Base-by-base conservation (phyloP, 202 grass and related monocot species). In the Digitaria exilis region DNA sequence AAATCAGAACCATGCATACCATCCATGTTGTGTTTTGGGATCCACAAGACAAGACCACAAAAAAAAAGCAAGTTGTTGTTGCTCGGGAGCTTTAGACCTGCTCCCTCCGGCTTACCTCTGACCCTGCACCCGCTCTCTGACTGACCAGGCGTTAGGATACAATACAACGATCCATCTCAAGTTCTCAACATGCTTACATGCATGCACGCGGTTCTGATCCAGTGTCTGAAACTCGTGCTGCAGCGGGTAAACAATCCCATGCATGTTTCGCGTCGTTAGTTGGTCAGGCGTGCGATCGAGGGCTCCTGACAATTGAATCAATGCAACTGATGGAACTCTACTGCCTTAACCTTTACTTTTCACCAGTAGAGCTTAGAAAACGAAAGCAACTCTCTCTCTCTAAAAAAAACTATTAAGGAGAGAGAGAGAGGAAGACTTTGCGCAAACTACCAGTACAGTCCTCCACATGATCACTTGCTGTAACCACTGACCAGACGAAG, bases 381-480 rank as follows among this genome's bases (percentile, higher is more conserved):
- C 7, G 35, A 4, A 50, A 35, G 0, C 25, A 4, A 6, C 4
- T 6, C 1, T 11, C 1, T 25, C n/a, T 39, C 7, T 39, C 6
- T 39, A 8, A 39, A 39, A 39, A 39, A 39, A 8, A n/a, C 7
- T 37, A 4, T 37, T 37, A 6, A 37, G 4, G 24, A 11, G 54
- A 12, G 46, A 65, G 9, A 25, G 1, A 14, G n/a, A n/a, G n/a
- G 37, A 2, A 30, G 16, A 65, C 44, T 65, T 66, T 66, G 25
- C 9, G 6, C 25, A n/a, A 19, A 19, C n/a, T n/a, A n/a, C n/a
- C 18, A 54, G 44, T n/a, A 28, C 31, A 67, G 76, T 5, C 9
- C 32, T 29, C 21, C 31, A 55, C 48, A 55, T 80, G 78, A 80
- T 80, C 63, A 3, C n/a, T 42, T 24, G 57, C 22, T 66, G 62